Conservation (phyloP, 306 rosid genomes). For the Medicago lupulina region DNA sequence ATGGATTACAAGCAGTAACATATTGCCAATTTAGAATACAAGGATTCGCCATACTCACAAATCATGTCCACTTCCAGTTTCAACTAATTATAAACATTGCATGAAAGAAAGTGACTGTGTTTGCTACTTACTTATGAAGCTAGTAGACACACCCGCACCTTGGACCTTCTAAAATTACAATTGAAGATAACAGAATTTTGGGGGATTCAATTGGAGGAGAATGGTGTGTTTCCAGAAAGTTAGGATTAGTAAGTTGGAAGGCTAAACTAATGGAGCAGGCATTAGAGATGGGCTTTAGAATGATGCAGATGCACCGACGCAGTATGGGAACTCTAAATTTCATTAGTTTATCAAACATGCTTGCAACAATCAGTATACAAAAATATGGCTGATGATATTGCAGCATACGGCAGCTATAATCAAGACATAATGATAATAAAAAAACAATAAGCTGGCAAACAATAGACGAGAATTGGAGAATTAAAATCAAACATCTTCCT, state of each 20-base stretch:
- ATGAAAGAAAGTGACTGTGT: background rate
- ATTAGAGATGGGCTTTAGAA: background rate
- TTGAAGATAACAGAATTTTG: constrained; percentile 6
- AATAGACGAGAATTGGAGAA: background rate
- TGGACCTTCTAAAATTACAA: background rate
- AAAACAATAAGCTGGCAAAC: background rate
- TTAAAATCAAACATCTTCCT: constrained; percentile 6
- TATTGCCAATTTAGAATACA: constrained; percentile 4
- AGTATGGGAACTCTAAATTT: background rate
- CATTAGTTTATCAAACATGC: background rate
- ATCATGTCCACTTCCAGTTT: constrained; percentile 24
- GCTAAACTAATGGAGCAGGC: constrained; percentile 17
- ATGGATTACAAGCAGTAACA: background rate
- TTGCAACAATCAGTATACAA: background rate
- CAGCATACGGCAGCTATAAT: background rate
- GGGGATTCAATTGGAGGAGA: constrained; percentile 20
- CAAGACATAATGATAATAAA: background rate
- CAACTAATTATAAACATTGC: constrained; percentile 16
- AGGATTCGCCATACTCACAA: constrained; percentile 11
- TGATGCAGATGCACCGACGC: background rate
- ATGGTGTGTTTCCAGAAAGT: constrained; percentile 8
- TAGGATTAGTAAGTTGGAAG: constrained; percentile 6
- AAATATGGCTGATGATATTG: background rate
- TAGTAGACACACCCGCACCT: background rate
- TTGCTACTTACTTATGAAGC: constrained; percentile 9